Conservation (phyloP, 2,329 filamentous ascomycete species). For the Colletotrichum sp. region DNA sequence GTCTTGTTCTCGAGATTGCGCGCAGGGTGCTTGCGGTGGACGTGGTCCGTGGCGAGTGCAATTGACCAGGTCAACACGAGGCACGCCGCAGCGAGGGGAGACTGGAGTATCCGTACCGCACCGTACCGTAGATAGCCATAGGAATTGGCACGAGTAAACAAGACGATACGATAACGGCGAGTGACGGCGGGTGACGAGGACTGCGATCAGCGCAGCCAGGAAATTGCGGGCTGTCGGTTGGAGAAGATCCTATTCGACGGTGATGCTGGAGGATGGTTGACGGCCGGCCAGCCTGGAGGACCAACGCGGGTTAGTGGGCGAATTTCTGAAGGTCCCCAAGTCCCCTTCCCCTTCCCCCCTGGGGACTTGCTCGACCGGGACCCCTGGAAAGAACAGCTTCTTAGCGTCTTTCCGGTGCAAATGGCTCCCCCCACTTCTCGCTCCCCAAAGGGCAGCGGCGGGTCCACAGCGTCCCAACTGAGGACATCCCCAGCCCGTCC, state of each 20-base stretch:
- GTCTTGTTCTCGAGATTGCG: neutral
- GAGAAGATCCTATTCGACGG: conserved; percentile 13
- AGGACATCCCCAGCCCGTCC: neutral
- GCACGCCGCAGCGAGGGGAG: neutral
- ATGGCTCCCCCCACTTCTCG: neutral
- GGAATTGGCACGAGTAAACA: neutral
- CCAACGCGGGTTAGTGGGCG: neutral
- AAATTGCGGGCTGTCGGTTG: conserved; percentile 18
- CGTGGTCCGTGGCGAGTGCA: neutral
- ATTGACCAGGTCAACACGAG: neutral
- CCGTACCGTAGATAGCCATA: neutral
- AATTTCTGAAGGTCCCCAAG: neutral
- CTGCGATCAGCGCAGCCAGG: conserved; percentile 17
- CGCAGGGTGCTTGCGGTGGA: neutral
- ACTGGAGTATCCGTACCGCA: neutral
- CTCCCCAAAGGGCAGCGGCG: conserved; percentile 7
- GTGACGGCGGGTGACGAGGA: neutral
- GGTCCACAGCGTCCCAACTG: neutral
- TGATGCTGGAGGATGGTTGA: neutral
- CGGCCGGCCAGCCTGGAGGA: neutral
- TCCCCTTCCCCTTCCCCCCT: neutral
- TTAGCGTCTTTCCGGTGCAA: conserved; percentile 7
- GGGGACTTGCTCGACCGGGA: neutral
- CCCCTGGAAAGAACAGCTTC: neutral
- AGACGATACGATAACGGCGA: neutral